Conservation (phyloP, 495 filamentous ascomycete species). For the Geopyxis carbonaria region DNA sequence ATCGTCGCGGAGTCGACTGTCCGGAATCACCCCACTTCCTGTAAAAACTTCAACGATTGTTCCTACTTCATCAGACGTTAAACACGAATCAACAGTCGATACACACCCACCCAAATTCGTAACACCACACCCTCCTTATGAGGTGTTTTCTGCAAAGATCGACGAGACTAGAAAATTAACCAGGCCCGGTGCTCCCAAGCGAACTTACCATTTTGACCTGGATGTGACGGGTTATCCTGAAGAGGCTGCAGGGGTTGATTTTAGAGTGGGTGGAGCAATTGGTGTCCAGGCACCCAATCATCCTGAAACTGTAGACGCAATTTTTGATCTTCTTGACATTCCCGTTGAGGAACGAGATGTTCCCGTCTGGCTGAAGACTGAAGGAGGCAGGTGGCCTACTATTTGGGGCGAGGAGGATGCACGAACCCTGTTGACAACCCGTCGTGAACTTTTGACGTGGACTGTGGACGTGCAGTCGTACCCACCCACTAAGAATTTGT, state of each 20-base stretch:
- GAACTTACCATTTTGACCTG: slow-evolving; percentile 91
- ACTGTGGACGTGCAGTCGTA: slow-evolving; percentile 86
- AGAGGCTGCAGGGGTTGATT: slow-evolving; percentile 66
- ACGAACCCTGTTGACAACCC: slow-evolving; percentile 67
- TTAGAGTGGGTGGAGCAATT: slow-evolving; percentile 91
- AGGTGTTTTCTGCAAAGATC: slow-evolving; percentile 73
- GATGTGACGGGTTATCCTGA: slow-evolving; percentile 91
- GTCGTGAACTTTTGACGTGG: slow-evolving; percentile 84
- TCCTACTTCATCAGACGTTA: slow-evolving; percentile 18
- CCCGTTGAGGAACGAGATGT: slow-evolving; percentile 65
- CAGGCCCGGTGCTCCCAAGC: slow-evolving; percentile 78
- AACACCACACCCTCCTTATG: slow-evolving; percentile 84
- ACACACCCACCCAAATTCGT: slow-evolving; percentile 71
- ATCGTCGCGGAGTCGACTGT: slow-evolving; percentile 48
- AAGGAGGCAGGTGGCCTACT: slow-evolving; percentile 78
- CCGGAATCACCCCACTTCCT: slow-evolving; percentile 50
- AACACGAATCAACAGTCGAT: slow-evolving; percentile 28
- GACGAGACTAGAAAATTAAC: slow-evolving; percentile 73
- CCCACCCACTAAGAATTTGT: slow-evolving; percentile 70
- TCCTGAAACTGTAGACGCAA: slow-evolving; percentile 55
- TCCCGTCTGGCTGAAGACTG: slow-evolving; percentile 58
- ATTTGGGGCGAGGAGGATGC: slow-evolving; percentile 91
- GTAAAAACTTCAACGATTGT: slow-evolving; percentile 53
- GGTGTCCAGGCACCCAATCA: slow-evolving; percentile 83
- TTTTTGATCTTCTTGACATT: slow-evolving; percentile 63